Conservation (phyloP, 169 alveolate species). For the Cystoisospora suis region DNA sequence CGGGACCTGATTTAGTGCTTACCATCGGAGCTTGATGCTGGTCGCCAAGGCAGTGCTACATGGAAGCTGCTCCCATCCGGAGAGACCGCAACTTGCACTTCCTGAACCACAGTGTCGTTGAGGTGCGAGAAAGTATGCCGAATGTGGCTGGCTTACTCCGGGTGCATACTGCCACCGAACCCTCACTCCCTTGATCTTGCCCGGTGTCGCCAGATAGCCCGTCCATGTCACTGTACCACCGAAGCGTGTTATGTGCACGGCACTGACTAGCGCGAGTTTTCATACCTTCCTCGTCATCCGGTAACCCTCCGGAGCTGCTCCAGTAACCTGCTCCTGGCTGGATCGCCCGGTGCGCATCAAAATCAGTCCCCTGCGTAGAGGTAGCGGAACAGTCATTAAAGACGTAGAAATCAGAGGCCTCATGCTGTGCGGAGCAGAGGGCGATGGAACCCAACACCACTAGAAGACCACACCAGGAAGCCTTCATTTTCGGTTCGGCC, state of each 20-base stretch:
- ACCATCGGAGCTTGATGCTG: conserved; percentile 77
- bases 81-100: conserved; percentile 81
- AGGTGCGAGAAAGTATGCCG: neutral
- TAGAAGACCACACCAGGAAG: conserved; percentile 3
- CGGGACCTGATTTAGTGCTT: neutral
- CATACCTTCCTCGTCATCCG: conserved; percentile 78
- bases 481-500: neutral
- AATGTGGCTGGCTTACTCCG: conserved; percentile 63
- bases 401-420: conserved; percentile 76
- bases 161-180: conserved; percentile 87
- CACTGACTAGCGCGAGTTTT: neutral
- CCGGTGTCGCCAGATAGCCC: conserved; percentile 81
- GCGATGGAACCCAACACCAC: neutral
- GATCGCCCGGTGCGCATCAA: conserved; percentile 78
- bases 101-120: conserved; percentile 56
- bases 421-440: conserved; percentile 37
- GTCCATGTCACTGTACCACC: conserved; percentile 80
- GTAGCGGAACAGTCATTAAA: conserved; percentile 80
- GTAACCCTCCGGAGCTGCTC: conserved; percentile 85
- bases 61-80: conserved; percentile 81
- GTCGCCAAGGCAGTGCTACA: conserved; percentile 80
- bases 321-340: conserved; percentile 87
- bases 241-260: neutral
- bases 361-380: conserved; percentile 71
- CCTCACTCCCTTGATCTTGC: conserved; percentile 77